These are phyloP conservation scores for Laetiporus sulphureus DNA, from an alignment of 1,284 basidiomycete genomes.

Conservation along the genomic window DNA sequence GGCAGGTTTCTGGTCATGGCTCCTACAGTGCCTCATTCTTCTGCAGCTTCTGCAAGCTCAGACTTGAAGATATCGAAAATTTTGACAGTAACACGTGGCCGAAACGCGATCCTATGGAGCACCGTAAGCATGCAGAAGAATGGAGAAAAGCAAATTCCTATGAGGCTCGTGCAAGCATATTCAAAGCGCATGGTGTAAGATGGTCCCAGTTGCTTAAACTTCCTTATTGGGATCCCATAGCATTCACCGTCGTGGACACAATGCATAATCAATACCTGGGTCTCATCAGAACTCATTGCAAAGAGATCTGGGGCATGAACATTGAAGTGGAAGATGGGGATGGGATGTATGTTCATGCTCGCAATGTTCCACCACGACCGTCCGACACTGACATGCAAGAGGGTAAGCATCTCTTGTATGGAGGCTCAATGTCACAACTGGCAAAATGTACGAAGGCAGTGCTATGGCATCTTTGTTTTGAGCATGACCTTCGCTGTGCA, in stretches of 20 bases:
- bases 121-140: not conserved
- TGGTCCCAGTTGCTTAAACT: conserved; percentile 21
- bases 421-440: not conserved
- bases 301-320: conserved; percentile 23
- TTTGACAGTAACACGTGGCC: not conserved
- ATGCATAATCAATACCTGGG: conserved; percentile 30
- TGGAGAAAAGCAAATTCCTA: conserved; percentile 6
- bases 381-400: not conserved
- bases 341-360: not conserved
- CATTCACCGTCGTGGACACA: conserved; percentile 25
- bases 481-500: not conserved
- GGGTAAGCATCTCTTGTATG: not conserved
- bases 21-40: not conserved
- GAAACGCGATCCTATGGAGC: not conserved
- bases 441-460: not conserved
- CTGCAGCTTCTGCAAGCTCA: not conserved
- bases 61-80: not conserved
- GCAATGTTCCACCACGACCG: not conserved
- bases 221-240: conserved; percentile 30
- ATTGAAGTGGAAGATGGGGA: not conserved
- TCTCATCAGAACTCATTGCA: conserved; percentile 18
- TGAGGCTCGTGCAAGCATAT: conserved; percentile 4
- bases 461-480: not conserved
- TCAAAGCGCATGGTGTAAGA: conserved; percentile 17
- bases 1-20: not conserved